Conservation (phyloP, 2,329 filamentous ascomycete genomes). For the Dichotomopilus funicola region DNA sequence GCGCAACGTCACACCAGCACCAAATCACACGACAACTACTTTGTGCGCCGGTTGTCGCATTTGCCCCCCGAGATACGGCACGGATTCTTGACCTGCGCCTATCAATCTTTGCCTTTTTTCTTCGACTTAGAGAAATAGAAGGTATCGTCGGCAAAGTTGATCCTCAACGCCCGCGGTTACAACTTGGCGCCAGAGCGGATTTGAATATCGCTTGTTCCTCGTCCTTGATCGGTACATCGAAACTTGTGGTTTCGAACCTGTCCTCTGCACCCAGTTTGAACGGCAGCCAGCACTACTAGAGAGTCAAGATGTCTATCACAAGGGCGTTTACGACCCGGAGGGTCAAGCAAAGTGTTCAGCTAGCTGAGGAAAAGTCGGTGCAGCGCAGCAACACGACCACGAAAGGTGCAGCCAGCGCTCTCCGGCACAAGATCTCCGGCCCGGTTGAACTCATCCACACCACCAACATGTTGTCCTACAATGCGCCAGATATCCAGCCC, state of each 20-base stretch:
- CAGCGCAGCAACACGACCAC: slow-evolving; percentile 47
- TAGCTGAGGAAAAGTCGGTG: slow-evolving; percentile 37
- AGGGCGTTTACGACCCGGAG: slow-evolving; percentile 68
- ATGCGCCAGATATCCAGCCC: slow-evolving; percentile 71
- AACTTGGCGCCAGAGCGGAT: too few relatives aligned
- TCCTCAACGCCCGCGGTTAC: too few relatives aligned
- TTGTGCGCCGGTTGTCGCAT: background rate
- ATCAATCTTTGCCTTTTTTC: background rate
- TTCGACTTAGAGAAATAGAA: background rate
- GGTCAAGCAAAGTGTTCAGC: slow-evolving; percentile 48
- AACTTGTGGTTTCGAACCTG: background rate
- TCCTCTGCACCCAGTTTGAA: background rate
- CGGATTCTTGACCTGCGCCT: background rate
- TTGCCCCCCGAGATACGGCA: background rate
- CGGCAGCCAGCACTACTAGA: background rate
- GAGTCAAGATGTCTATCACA: slow-evolving; percentile 39
- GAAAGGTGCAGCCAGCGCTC: slow-evolving; percentile 40
- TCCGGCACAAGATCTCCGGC: slow-evolving; percentile 73
- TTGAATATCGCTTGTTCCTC: too few relatives aligned
- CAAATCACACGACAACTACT: slow-evolving; percentile 13
- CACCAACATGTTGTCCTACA: slow-evolving; percentile 94
- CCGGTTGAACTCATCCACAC: slow-evolving; percentile 86
- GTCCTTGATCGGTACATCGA: too few relatives aligned
- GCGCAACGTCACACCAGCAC: slow-evolving; percentile 18
- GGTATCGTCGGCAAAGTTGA: too few relatives aligned